Conservation (phyloP, 176 grass and related monocot genomes). For the Otatea glauca region DNA sequence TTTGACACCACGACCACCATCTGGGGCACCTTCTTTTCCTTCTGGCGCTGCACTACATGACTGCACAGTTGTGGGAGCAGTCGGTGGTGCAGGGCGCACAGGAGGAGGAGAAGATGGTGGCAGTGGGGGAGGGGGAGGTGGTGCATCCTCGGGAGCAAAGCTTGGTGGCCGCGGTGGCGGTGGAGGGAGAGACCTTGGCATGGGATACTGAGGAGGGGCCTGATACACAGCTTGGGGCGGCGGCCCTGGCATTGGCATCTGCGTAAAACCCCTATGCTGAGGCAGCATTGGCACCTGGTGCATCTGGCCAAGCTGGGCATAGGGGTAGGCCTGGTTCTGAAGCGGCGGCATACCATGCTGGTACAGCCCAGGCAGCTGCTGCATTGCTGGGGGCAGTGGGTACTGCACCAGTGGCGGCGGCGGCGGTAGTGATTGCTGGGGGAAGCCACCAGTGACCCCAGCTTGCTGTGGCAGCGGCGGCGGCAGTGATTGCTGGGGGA, state of each 20-base stretch:
- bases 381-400: constrained; percentile 34
- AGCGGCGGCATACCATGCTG: constrained; percentile 33
- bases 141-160: constrained; percentile 31
- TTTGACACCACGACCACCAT: constrained; percentile 32
- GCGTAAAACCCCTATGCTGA: constrained; percentile 48
- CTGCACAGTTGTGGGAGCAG: constrained; percentile 17
- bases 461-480: constrained; percentile 32
- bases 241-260: constrained; percentile 41
- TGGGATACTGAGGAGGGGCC: constrained; percentile 45
- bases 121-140: constrained; percentile 47
- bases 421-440: constrained; percentile 24
- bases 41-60: constrained; percentile 23
- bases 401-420: constrained; percentile 14
- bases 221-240: constrained; percentile 45
- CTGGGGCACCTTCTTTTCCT: constrained; percentile 21
- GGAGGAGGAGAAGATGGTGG: constrained; percentile 47
- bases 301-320: constrained; percentile 37
- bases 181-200: constrained; percentile 45
- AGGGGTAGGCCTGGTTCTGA: constrained; percentile 50
- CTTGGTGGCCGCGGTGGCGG: constrained; percentile 32
- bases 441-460: constrained; percentile 35
- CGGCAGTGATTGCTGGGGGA: constrained; percentile 38
- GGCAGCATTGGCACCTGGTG: constrained; percentile 46
- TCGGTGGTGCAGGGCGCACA: constrained; percentile 21
- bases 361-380: constrained; percentile 36